Evolutionary conservation across 2,329 filamentous ascomycete genomes (phyloP).

Genomic region (Trichoderma breve): DNA sequence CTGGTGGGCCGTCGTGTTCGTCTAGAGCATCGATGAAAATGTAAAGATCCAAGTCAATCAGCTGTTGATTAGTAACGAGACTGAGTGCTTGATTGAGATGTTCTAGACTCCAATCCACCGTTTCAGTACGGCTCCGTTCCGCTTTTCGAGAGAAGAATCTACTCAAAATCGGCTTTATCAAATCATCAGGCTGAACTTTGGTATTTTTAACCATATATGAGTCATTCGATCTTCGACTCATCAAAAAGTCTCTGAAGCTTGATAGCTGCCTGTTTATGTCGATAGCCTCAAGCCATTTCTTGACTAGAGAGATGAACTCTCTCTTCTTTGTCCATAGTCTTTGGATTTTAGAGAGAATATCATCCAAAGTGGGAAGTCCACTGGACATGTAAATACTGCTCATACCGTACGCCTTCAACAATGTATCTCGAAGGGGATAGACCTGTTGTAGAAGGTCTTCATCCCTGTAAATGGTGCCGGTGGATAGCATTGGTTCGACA

Average conservation of each 20-base stretch:
- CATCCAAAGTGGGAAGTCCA: too few species aligned
- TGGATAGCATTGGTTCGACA: background rate
- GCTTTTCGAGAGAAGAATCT: background rate
- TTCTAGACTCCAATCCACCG: background rate
- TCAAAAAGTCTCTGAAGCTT: background rate
- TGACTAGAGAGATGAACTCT: background rate
- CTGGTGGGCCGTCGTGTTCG: conserved; percentile 9
- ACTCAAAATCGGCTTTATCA: background rate
- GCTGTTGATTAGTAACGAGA: background rate
- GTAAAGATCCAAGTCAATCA: conserved; percentile 3
- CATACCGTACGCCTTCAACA: background rate
- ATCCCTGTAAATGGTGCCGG: background rate
- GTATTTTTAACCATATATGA: background rate
- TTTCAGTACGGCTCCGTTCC: background rate
- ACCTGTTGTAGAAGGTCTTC: background rate
- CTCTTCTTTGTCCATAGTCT: rapidly evolving
- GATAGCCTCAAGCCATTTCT: background rate
- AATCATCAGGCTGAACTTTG: background rate
- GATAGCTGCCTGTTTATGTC: background rate
- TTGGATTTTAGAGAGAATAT: background rate
- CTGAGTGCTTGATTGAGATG: background rate
- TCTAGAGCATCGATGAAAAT: conserved; percentile 12
- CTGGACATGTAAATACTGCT: background rate
- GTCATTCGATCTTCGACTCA: background rate
- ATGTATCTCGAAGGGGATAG: background rate